Conservation (phyloP, 805 yeast genomes). For the Metschnikowia henanensis region DNA sequence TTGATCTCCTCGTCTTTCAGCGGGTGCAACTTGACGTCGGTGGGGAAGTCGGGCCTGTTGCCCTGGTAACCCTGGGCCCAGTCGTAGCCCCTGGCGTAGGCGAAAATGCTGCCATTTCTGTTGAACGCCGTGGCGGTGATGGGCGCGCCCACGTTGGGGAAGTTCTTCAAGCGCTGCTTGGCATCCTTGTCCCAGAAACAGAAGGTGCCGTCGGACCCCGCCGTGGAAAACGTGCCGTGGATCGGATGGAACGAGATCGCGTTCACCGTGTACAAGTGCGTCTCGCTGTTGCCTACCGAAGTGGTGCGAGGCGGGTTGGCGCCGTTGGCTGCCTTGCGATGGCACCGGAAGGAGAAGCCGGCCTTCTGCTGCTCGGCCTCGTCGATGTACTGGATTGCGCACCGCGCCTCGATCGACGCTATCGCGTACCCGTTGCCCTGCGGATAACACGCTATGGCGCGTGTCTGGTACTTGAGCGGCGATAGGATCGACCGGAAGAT, state of each 20-base stretch:
- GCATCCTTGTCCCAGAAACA: constrained; percentile 97
- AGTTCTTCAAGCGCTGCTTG: constrained; percentile 79
- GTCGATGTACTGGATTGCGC: constrained; percentile 91
- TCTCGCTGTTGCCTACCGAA: constrained; percentile 37
- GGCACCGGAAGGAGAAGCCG: constrained; percentile 94
- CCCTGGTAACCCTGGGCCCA: constrained; percentile 91
- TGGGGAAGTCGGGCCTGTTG: constrained; percentile 75
- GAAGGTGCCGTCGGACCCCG: constrained; percentile 93
- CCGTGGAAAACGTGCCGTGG: constrained; percentile 89
- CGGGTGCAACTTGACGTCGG: constrained; percentile 77
- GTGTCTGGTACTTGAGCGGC: constrained; percentile 88
- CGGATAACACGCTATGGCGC: constrained; percentile 81
- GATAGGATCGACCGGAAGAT: constrained; percentile 73
- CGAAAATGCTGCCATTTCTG: constrained; percentile 78
- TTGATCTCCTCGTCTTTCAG: constrained; percentile 85
- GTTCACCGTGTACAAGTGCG: constrained; percentile 76
- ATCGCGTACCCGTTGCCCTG: constrained; percentile 90
- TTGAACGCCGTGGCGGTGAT: constrained; percentile 81
- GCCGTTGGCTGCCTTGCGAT: constrained; percentile 62
- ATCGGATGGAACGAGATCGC: constrained; percentile 84
- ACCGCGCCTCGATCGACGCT: constrained; percentile 93
- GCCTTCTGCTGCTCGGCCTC: constrained; percentile 68
- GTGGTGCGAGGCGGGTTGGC: constrained; percentile 29
- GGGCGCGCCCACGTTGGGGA: constrained; percentile 64
- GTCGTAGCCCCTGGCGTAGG: constrained; percentile 91